Conservation (phyloP, 768 basidiomycete genomes). For the Leccinum subgranulosum region DNA sequence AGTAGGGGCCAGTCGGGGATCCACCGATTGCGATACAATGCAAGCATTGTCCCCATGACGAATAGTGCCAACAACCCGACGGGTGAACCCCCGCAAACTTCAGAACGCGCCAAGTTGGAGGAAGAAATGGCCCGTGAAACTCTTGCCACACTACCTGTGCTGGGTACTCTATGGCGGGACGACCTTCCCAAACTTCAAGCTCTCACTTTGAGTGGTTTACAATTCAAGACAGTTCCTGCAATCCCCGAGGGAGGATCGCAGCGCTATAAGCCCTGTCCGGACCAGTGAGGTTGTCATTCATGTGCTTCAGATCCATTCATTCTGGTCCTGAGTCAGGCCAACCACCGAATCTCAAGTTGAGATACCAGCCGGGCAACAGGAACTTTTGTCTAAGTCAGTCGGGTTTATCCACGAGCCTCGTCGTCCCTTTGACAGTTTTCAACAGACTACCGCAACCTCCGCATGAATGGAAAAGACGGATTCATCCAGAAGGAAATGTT, state of each 20-base stretch:
- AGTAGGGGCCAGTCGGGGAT: neutral
- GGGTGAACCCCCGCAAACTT: neutral
- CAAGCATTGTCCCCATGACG: neutral
- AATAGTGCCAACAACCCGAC: neutral
- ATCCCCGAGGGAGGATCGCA: constrained; percentile 10
- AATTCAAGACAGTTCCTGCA: neutral
- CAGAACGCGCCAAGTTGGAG: neutral
- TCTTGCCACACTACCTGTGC: constrained; percentile 2
- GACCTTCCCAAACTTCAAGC: neutral
- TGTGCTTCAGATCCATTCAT: neutral
- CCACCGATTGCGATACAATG: neutral
- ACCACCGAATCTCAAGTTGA: neutral
- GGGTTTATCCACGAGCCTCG: too few relatives aligned
- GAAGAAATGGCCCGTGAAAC: neutral
- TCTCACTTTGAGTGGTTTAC: neutral
- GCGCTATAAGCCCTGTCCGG: constrained; percentile 4
- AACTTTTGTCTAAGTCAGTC: constrained; percentile 8
- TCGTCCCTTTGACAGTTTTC: neutral
- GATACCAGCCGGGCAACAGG: constrained; percentile 7
- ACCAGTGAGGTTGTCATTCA: neutral
- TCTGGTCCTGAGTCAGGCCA: neutral
- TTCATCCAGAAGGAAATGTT: constrained; percentile 14
- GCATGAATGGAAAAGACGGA: constrained; percentile 3
- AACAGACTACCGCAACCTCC: neutral
- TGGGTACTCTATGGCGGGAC: neutral